Evolutionary conservation across 352 stramenopile species (phyloP), one percentile per base, ranked within the genome.

Genomic region (Phytophthora foliorum): DNA sequence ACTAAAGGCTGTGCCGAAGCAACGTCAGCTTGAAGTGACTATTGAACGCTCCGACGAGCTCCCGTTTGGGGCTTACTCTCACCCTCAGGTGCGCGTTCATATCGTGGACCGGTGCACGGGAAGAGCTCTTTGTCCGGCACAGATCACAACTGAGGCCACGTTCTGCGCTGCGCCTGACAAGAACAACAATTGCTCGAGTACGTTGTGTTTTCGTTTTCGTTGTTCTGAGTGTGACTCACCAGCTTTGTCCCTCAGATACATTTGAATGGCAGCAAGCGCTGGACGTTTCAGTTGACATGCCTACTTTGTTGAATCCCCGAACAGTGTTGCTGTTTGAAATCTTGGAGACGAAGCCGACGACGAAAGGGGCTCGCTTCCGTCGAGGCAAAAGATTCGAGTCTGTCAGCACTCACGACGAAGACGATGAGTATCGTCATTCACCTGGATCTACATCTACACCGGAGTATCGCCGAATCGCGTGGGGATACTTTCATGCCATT

Each of bases 401-500:
- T 14, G 69, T 77, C 14, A 75, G 69, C n/a, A 74, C 52, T 4
- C 53, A 61, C 10, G 59, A 74, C 31, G 76, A 84, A 44, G 63
- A 84, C 10, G 42, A 71, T 6, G 65, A 36, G 6, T 58, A 65
- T 19, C 29, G 52, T 17, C 77, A 64, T 61, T 14, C 31, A 21
- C 39, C 25, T 9, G 50, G 55, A 1, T 8, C 53, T 0, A 25
- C 36, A 41, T 25, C 51, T 17, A 21, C 21, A 36, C 25, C 49
- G 25, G 65, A 62, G 6, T 71, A 71, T 63, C 76, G 64, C 16
- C 69, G 63, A 0, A 79, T 91, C 16, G 86, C 71, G 1, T 93
- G 84, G 82, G 77, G 74, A 4, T 93, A 91, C 56, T 91, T 90
- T 34, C 82, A 80, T 29, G 70, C 79, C 1, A 75, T 92, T 21